Evolutionary conservation across 306 rosid species (phyloP).

Genomic region (Quercus mongolica): DNA sequence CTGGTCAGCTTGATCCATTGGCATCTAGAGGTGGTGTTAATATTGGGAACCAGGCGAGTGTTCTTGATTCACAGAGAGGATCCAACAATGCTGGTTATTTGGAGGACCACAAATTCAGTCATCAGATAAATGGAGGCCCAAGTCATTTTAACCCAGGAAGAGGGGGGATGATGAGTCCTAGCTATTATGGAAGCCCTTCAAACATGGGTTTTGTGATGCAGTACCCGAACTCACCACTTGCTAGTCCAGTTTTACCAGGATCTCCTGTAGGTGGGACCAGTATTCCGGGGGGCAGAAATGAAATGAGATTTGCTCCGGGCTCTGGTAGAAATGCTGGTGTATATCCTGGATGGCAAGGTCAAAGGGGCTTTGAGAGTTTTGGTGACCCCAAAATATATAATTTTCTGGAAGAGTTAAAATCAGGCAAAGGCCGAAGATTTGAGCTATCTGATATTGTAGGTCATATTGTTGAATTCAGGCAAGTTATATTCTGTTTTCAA

Average conservation of each 20-base stretch:
- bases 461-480: slow-evolving; percentile 49
- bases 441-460: slow-evolving; percentile 55
- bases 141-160: slow-evolving; percentile 42
- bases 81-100: slow-evolving; percentile 29
- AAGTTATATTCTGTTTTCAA: slow-evolving; percentile 21
- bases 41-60: slow-evolving; percentile 22
- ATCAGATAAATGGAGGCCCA: slow-evolving; percentile 28
- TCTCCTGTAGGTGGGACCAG: slow-evolving; percentile 35
- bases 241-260: slow-evolving; percentile 40
- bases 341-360: slow-evolving; percentile 50
- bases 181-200: slow-evolving; percentile 47
- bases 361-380: slow-evolving; percentile 33
- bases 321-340: slow-evolving; percentile 42
- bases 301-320: slow-evolving; percentile 28
- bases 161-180: slow-evolving; percentile 42
- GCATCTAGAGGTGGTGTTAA: slow-evolving; percentile 33
- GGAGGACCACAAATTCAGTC: slow-evolving; percentile 39
- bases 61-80: slow-evolving; percentile 34
- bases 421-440: slow-evolving; percentile 54
- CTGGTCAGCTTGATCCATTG: slow-evolving; percentile 33
- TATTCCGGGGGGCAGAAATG: slow-evolving; percentile 42
- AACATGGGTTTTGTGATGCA: slow-evolving; percentile 38
- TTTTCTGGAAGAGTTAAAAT: slow-evolving; percentile 53
- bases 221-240: slow-evolving; percentile 41
- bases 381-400: slow-evolving; percentile 47